A percentile compares a stretch with the other conserved stretches of the same genome.
Conservation (phyloP, 139 green algal genomes). For the Deuterostichococcus epilithicus region DNA sequence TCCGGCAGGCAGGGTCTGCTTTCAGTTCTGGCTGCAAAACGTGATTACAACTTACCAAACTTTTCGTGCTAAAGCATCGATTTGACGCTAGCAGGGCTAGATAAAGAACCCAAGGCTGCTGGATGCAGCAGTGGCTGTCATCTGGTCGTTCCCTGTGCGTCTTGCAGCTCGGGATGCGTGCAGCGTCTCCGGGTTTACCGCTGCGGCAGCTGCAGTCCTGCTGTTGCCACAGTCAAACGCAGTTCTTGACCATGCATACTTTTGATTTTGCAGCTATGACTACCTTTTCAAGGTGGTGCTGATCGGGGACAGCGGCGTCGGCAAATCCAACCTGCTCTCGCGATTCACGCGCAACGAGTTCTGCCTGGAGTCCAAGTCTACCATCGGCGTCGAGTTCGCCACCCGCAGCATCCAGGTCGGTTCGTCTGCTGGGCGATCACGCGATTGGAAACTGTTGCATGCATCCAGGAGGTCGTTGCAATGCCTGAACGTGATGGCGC, state of each 20-base stretch:
- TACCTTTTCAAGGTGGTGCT: slow-evolving; percentile 99
- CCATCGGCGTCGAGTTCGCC: slow-evolving; percentile 99
- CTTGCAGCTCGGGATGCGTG: too few relatives aligned
- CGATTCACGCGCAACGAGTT: slow-evolving; percentile 99
- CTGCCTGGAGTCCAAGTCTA: slow-evolving; percentile 97
- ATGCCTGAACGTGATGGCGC: neutral
- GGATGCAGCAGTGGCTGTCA: neutral
- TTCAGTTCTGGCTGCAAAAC: too few relatives aligned
- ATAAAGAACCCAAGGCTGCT: neutral
- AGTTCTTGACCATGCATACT: neutral
- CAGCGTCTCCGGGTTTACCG: too few relatives aligned
- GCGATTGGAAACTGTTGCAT: neutral
- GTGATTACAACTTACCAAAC: too few relatives aligned
- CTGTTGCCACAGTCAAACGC: neutral
- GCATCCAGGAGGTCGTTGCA: neutral
- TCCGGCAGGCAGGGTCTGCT: too few relatives aligned
- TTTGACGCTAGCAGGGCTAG: neutral
- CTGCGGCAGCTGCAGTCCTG: neutral
- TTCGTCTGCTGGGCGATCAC: neutral
- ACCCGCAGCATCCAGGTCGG: slow-evolving; percentile 95
- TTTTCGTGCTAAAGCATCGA: too few relatives aligned
- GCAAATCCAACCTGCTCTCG: slow-evolving; percentile 97
- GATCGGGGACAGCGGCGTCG: slow-evolving; percentile 97
- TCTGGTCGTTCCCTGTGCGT: neutral
- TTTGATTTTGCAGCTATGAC: slow-evolving; percentile 97